phyloP scores from a whole-genome alignment of 177 flowering plant species.

The Vitis hybrid region DNA sequence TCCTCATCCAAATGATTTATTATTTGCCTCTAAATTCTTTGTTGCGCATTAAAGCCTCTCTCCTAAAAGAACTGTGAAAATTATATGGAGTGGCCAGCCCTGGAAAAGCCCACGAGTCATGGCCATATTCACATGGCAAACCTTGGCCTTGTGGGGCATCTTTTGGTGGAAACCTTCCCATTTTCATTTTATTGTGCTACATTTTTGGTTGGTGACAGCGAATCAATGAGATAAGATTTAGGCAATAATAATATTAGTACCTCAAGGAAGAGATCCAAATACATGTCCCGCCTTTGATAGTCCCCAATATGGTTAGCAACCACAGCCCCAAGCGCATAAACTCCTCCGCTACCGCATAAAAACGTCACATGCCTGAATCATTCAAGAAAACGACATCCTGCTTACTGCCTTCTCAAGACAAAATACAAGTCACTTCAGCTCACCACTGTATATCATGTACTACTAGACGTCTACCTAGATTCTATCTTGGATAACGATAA shows the following conservation, averaged over 20 bases:
- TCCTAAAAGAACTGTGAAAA: neutral
- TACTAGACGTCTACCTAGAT: no score
- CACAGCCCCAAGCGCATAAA: slow-evolving; percentile 76
- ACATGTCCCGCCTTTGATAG: slow-evolving; percentile 42
- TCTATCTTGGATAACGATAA: no score
- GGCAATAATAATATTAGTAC: slow-evolving; percentile 25
- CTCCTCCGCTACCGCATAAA: slow-evolving; percentile 77
- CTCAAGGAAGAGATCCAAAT: slow-evolving; percentile 63
- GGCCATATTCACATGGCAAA: no score
- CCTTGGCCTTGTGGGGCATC: no score
- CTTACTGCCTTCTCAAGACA: no score
- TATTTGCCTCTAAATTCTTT: neutral
- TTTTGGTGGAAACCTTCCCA: neutral
- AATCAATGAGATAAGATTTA: neutral
- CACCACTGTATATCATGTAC: no score
- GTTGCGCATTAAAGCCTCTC: neutral
- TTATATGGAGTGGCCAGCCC: neutral
- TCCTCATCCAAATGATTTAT: neutral
- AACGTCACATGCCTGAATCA: slow-evolving; percentile 72
- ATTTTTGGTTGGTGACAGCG: neutral
- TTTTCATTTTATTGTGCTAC: neutral
- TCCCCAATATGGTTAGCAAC: slow-evolving; percentile 55
- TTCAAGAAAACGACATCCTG: neutral
- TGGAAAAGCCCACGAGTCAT: no score
- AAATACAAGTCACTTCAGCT: no score